Conservation (phyloP, 164 flowering plant species). For the Berberis vulgaris region DNA sequence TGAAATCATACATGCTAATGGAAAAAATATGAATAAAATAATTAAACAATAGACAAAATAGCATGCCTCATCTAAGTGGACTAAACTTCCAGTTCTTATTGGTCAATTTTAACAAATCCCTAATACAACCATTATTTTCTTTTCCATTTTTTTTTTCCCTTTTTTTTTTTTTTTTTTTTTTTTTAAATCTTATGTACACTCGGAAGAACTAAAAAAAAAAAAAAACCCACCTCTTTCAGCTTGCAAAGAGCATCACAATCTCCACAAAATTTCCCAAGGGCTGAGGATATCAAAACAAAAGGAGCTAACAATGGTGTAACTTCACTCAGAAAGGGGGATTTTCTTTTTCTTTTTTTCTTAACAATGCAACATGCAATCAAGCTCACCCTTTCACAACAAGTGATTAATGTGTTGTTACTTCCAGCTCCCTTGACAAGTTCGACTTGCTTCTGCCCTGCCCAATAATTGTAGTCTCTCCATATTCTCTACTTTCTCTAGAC, state of each 20-base stretch:
- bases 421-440: conserved; percentile 15
- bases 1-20: too few relatives aligned
- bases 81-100: conserved; percentile 8
- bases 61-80: too few relatives aligned
- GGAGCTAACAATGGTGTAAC: background rate
- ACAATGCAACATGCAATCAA: background rate
- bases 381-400: background rate
- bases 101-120: conserved; percentile 19
- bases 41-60: too few relatives aligned
- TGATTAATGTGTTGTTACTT: conserved; percentile 9
- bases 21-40: too few relatives aligned
- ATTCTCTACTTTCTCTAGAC: conserved; percentile 1
- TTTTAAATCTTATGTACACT: conserved; percentile 13
- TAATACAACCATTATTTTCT: conserved; percentile 12
- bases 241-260: conserved; percentile 20
- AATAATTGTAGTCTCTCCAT: conserved; percentile 6
- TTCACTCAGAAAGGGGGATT: background rate
- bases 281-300: conserved; percentile 10
- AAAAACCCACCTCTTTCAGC: conserved; percentile 4
- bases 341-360: too few relatives aligned
- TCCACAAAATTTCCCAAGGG: conserved; percentile 18
- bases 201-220: conserved; percentile 5
- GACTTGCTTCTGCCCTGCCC: conserved; percentile 16
- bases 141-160: background rate
- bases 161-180: conserved; percentile 2